phyloP scores from a whole-genome alignment of 2,329 filamentous ascomycete species.

The Xylaria sp. region DNA sequence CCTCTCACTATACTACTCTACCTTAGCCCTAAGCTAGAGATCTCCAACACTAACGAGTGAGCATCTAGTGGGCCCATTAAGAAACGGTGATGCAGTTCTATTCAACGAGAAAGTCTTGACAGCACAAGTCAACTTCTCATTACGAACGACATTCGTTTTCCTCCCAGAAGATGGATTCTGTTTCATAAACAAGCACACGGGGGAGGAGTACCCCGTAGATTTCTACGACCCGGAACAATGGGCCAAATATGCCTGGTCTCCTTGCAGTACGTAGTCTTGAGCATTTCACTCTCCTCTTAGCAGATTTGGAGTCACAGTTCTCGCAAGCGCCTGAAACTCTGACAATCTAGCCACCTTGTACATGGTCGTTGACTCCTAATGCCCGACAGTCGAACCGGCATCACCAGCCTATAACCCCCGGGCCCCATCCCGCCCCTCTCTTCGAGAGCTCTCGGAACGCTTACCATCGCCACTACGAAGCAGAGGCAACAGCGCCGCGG shows the following conservation, averaged over 20 bases:
- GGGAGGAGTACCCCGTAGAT: conserved; percentile 79
- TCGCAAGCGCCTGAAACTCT: background rate
- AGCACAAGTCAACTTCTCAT: conserved; percentile 90
- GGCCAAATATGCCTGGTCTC: conserved; percentile 78
- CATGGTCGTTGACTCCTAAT: conserved; percentile 5
- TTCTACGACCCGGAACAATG: conserved; percentile 83
- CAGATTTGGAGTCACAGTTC: background rate
- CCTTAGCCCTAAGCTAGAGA: background rate
- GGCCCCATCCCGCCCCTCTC: conserved; percentile 48
- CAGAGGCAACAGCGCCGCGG: conserved; percentile 49
- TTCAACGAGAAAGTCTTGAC: conserved; percentile 89
- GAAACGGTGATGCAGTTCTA: conserved; percentile 91
- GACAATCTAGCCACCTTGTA: too few relatives aligned
- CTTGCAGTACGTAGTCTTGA: conserved; percentile 57
- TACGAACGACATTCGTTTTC: conserved; percentile 83
- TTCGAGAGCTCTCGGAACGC: conserved; percentile 53
- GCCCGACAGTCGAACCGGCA: conserved; percentile 56
- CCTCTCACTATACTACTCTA: background rate
- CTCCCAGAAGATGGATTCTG: conserved; percentile 86
- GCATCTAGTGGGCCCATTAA: conserved; percentile 76
- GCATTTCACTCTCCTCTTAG: background rate
- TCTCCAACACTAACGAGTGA: conserved; percentile 5
- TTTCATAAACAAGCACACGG: conserved; percentile 83
- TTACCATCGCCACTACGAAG: conserved; percentile 52
- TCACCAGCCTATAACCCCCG: conserved; percentile 61